Evolutionary conservation across 345 rosid genomes (phyloP).

Genomic region (Salix dunnii): DNA sequence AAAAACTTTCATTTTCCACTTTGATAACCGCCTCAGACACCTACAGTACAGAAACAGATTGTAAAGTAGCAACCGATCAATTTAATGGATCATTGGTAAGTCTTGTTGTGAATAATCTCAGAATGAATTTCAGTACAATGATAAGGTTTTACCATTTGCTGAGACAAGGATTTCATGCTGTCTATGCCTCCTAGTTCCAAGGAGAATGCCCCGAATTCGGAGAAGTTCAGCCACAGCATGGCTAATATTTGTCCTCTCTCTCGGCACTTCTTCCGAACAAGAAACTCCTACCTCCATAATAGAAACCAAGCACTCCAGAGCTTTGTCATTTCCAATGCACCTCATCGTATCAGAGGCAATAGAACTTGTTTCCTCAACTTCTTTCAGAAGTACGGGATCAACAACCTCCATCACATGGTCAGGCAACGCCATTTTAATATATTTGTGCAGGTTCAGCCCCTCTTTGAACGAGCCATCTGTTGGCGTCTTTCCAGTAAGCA

Average conservation of each 20-base stretch:
- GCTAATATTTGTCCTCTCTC: too few relatives aligned
- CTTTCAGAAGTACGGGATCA: not conserved
- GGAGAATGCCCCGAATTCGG: not conserved
- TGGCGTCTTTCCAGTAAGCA: slow-evolving; percentile 12
- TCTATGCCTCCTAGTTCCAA: not conserved
- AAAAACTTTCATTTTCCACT: too few relatives aligned
- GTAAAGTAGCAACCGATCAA: too few relatives aligned
- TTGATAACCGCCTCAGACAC: too few relatives aligned
- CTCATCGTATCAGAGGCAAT: not conserved
- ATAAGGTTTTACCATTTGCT: not conserved
- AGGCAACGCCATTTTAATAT: not conserved
- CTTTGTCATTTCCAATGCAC: not conserved
- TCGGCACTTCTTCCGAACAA: too few relatives aligned
- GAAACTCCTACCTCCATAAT: not conserved
- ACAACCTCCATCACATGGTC: not conserved
- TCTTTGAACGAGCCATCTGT: slow-evolving; percentile 6
- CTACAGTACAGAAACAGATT: too few relatives aligned
- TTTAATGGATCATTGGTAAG: too few relatives aligned
- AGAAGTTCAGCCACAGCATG: not conserved
- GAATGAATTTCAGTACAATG: too few relatives aligned
- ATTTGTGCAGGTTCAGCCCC: not conserved
- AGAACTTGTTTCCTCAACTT: not conserved
- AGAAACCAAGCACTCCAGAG: not conserved
- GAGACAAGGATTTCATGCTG: not conserved
- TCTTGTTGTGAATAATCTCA: not conserved